Evolutionary conservation across 2,329 filamentous ascomycete species (phyloP).

Genomic region (Akanthomyces lecanii): DNA sequence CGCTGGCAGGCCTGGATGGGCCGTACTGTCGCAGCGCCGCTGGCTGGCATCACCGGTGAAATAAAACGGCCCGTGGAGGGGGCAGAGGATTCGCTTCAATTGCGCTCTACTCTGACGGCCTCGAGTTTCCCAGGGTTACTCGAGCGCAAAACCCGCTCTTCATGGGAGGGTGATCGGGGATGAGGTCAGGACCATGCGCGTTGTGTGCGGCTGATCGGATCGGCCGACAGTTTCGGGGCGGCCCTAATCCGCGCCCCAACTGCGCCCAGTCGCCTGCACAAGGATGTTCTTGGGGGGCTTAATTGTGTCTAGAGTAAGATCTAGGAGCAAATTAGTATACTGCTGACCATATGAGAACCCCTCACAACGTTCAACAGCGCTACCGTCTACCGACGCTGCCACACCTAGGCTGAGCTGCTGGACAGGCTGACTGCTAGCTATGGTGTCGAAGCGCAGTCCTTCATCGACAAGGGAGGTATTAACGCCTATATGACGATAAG

Average conservation of each 20-base stretch:
- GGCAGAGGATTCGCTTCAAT: background rate
- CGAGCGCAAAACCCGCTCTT: background rate
- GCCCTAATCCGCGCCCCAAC: background rate
- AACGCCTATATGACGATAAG: too few species aligned
- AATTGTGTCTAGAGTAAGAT: background rate
- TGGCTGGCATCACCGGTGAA: background rate
- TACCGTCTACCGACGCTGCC: background rate
- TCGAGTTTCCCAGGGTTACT: background rate
- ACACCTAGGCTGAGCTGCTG: background rate
- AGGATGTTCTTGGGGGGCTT: background rate
- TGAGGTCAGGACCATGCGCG: background rate
- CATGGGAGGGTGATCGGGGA: background rate
- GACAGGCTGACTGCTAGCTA: too few species aligned
- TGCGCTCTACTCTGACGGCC: background rate
- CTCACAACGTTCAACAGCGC: too few species aligned
- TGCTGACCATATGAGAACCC: too few species aligned
- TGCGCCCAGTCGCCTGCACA: too few species aligned
- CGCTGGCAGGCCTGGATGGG: conserved; percentile 14
- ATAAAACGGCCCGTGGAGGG: too few species aligned
- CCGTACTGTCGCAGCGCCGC: background rate
- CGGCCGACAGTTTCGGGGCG: conserved; percentile 9
- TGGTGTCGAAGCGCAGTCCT: background rate
- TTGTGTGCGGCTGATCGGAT: conserved; percentile 9
- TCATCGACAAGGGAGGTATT: too few species aligned
- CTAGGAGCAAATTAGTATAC: too few species aligned